Evolutionary conservation across 2,329 filamentous ascomycete species (phyloP), one percentile per base, ranked within the genome.

Genomic region (Triangularia setosa): DNA sequence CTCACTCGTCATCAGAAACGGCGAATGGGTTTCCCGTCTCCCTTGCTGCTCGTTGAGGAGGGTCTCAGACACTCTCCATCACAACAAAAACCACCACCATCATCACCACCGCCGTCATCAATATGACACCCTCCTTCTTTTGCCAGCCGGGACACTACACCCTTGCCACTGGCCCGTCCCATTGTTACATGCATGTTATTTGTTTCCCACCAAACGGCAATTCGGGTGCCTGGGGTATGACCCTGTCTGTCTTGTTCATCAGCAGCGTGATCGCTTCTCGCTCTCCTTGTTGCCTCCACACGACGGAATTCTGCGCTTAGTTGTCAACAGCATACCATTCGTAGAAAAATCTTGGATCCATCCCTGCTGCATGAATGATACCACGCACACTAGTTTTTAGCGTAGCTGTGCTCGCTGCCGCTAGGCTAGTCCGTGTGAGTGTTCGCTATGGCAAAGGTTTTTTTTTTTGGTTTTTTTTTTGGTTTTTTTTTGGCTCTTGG

Each of bases 91-190:
- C n/a, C n/a, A 58, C 56, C 24, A 57, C 54, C 24, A n/a, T 24
- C 27, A 57, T 25, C 54, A 4, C 21, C 27, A 58, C 9, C 33
- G 27, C 57, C 30, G 48, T 33, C 18, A 59, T n/a, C 18, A 48
- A 48, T 48, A 21, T 40, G 23, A 48, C 21, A 23, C 53, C 57
- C 57, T 44, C 57, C 25, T 14, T 59, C 57, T 40, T n/a, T 40
- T 59, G 33, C 57, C 57, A 59, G 57, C 57, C 57, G 57, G 57
- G 25, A 59, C 57, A 59, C 18, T 21, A 48, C 57, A 59, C 40
- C 57, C 30, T 59, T 59, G 57, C 57, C 57, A 59, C 57, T 59
- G 57, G 57, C n/a, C 57, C 56, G 56, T 58, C 52, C 52, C 56
- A 58, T 58, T 44, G 56, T 58, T 58, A 35, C 56, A 58, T 58